Percentiles rank a stretch among this genome's conserved stretches.
Evolutionary conservation across 805 yeast genomes (phyloP).

Genomic region (Candida khao-thaluensis): DNA sequence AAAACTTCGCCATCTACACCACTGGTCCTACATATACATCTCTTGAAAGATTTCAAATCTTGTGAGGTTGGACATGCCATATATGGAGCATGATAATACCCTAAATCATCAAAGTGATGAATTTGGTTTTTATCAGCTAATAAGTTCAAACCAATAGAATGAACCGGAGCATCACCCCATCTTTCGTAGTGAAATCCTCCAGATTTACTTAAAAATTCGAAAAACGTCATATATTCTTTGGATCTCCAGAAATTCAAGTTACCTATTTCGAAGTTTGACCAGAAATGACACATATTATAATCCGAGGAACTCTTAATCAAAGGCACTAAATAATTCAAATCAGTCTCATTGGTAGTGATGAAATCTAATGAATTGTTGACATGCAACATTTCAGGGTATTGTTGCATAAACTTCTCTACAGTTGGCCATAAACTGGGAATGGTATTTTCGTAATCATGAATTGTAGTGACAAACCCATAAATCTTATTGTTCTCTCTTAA

Average conservation of each 20-base stretch:
- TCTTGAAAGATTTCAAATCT: conserved; percentile 32
- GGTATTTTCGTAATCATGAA: conserved; percentile 52
- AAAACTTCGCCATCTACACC: conserved; percentile 17
- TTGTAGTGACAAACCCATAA: conserved; percentile 52
- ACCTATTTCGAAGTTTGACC: conserved; percentile 64
- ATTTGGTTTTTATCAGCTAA: conserved; percentile 36
- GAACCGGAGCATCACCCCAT: conserved; percentile 59
- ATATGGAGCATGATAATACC: conserved; percentile 44
- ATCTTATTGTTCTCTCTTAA: conserved; percentile 42
- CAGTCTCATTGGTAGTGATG: conserved; percentile 44
- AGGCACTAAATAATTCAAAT: conserved; percentile 20
- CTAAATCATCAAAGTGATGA: conserved; percentile 46
- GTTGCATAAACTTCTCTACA: conserved; percentile 44
- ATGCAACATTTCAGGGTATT: conserved; percentile 46
- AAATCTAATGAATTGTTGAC: conserved; percentile 48
- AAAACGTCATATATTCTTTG: conserved; percentile 44
- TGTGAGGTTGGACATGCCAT: conserved; percentile 39
- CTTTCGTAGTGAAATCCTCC: conserved; percentile 60
- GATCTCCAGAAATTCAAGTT: conserved; percentile 51
- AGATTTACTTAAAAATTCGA: conserved; percentile 44
- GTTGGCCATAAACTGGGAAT: conserved; percentile 53
- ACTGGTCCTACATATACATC: conserved; percentile 36
- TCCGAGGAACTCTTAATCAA: conserved; percentile 23
- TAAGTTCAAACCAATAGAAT: conserved; percentile 36
- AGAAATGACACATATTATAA: conserved; percentile 60